Evolutionary conservation across 192 early-diverging fungal genomes (phyloP), one percentile per base, ranked within the genome.

Genomic region (Gamsiella multidivaricata): DNA sequence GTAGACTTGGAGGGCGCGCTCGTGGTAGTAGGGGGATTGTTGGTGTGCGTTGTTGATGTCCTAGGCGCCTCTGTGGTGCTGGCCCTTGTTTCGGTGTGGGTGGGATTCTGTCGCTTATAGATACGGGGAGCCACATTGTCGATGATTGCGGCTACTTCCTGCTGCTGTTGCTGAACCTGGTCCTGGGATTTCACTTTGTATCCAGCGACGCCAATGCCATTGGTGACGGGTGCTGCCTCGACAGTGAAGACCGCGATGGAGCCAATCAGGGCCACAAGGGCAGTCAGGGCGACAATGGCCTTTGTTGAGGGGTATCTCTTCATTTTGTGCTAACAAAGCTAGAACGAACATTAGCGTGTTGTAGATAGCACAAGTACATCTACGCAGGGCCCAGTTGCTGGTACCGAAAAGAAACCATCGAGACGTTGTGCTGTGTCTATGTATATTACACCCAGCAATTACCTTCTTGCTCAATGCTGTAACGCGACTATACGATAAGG

Each of bases 231-330:
- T 12, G 56, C 71, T 8, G 62, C 62, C 31, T 65, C 63, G 45
- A 34, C 23, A 9, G 41, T 41, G 10, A 60, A 45, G 11, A 75
- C 31, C 11, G 63, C 41, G n/a, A 45, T n/a, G 3, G 63, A 52
- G 23, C 55, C 63, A 20, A 75, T 42, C 22, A 75, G n/a, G 31
- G 63, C 47, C 8, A 65, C 47, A 29, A 74, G 36, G 14, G 58
- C 54, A 43, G 49, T 62, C 5, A 65, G 20, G 26, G 70, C 70
- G 28, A 65, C 1, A 22, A 65, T 39, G 12, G 53, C 61, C 28
- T 42, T 50, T 43, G 41, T 57, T 20, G 70, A 59, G 4, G 46
- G 25, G 33, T 42, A 53, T 45, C 63, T 43, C 51, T 54, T 75
- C 71, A 75, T 75, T 18, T 7, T 66, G n/a, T n/a, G n/a, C n/a